phyloP scores from a whole-genome alignment of 179 eudicot species.

The Drosera spatulata region DNA sequence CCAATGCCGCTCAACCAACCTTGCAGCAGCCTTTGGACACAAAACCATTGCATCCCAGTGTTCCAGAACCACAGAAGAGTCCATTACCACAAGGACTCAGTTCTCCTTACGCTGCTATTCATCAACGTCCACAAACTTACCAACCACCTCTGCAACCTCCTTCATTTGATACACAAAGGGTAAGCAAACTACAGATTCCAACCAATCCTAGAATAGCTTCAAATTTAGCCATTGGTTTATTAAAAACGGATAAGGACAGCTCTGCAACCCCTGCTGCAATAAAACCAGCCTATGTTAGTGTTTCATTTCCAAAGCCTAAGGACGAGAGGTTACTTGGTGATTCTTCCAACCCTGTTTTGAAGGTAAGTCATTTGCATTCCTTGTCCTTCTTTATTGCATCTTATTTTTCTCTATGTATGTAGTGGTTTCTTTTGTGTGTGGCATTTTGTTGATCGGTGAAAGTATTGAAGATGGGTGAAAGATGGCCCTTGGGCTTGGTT shows the following conservation, averaged over 20 bases:
- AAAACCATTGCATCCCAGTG: constrained; percentile 34
- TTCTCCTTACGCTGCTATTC: constrained; percentile 33
- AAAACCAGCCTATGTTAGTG: constrained; percentile 86
- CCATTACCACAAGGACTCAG: constrained; percentile 29
- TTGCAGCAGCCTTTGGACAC: constrained; percentile 42
- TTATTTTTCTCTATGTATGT: constrained; percentile 1
- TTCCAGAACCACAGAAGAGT: constrained; percentile 49
- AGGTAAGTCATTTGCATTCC: constrained; percentile 36
- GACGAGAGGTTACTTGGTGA: constrained; percentile 34
- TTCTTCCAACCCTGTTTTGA: constrained; percentile 52
- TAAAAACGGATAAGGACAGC: constrained; percentile 45
- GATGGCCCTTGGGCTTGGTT: background rate
- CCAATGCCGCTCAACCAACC: constrained; percentile 25
- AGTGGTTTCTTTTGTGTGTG: background rate
- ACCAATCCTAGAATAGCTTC: constrained; percentile 89
- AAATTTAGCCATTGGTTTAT: constrained; percentile 38
- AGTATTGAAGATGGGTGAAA: background rate
- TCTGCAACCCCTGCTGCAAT: constrained; percentile 30
- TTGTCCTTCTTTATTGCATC: constrained; percentile 1
- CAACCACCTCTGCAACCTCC: constrained; percentile 43
- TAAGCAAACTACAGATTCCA: constrained; percentile 74
- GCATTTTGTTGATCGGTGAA: background rate
- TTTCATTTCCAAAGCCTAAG: constrained; percentile 48
- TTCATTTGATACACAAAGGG: constrained; percentile 50
- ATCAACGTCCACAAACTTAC: constrained; percentile 40